Conservation (phyloP, 2,329 filamentous ascomycete species). For the Ciborinia camelliae region DNA sequence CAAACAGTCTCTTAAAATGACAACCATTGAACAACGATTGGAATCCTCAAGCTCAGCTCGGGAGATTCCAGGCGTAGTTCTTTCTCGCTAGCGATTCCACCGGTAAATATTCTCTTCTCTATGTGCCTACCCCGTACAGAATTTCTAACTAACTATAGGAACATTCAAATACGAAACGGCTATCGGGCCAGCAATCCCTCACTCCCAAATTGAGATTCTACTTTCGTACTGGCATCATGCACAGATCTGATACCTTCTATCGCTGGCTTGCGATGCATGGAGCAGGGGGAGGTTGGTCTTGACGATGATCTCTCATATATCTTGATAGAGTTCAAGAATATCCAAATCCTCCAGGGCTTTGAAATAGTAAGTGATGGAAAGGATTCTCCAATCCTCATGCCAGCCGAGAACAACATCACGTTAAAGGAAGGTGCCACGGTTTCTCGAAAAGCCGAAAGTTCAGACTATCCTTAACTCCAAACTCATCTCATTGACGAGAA, state of each 20-base stretch:
- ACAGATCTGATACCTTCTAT: constrained; percentile 53
- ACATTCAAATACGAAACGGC: constrained; percentile 38
- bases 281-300: constrained; percentile 46
- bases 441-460: neutral
- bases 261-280: constrained; percentile 55
- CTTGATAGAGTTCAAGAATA: constrained; percentile 30
- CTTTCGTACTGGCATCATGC: constrained; percentile 58
- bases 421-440: constrained; percentile 23
- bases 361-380: constrained; percentile 20
- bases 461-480: too few species aligned
- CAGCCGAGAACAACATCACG: constrained; percentile 31
- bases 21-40: constrained; percentile 24
- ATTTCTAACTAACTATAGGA: constrained; percentile 27
- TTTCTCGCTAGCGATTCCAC: constrained; percentile 25
- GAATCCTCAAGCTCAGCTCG: constrained; percentile 22
- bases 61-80: constrained; percentile 26
- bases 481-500: constrained; percentile 8
- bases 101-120: constrained; percentile 18
- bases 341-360: constrained; percentile 31
- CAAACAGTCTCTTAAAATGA: constrained; percentile 14
- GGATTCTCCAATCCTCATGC: constrained; percentile 23
- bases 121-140: neutral
- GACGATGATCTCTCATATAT: constrained; percentile 42
- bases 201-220: constrained; percentile 58
- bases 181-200: constrained; percentile 41